A percentile compares a stretch with the other conserved stretches of the same genome.
Evolutionary conservation across 2,329 filamentous ascomycete species (phyloP).

Genomic region (Oidium heveae): DNA sequence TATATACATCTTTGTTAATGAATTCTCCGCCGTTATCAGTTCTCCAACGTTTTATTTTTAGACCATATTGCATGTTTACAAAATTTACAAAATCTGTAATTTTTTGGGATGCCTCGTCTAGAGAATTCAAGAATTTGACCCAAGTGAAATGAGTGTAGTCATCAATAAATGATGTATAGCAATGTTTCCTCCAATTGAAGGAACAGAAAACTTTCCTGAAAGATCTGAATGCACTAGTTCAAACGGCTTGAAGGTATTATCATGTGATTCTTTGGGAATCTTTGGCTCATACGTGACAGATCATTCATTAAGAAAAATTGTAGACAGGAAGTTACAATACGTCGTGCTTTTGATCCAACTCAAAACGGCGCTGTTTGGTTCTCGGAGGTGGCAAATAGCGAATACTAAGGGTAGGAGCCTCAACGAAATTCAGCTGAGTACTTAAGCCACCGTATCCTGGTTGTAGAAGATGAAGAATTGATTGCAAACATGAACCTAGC

Average conservation of each 20-base stretch:
- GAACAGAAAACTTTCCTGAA: conserved; percentile 1
- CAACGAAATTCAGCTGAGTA: too few relatives aligned
- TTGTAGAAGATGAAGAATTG: too few relatives aligned
- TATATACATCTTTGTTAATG: neutral
- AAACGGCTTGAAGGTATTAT: neutral
- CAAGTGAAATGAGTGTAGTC: neutral
- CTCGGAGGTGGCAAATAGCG: too few relatives aligned
- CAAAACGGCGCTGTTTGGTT: too few relatives aligned
- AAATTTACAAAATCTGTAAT: neutral
- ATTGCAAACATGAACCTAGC: too few relatives aligned
- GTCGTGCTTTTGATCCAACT: too few relatives aligned
- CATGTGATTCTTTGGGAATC: neutral
- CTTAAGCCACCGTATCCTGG: too few relatives aligned
- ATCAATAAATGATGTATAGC: neutral
- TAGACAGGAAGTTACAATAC: too few relatives aligned
- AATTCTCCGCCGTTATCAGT: conserved; percentile 1
- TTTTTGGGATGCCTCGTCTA: neutral
- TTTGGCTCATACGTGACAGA: too few relatives aligned
- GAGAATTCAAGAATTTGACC: neutral
- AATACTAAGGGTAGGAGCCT: too few relatives aligned
- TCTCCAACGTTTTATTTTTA: neutral
- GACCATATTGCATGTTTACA: neutral
- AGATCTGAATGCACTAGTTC: neutral
- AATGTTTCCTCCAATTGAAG: neutral
- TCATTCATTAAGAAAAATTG: too few relatives aligned